Evolutionary conservation across 306 rosid genomes (phyloP).

Genomic region (Malus fusca): DNA sequence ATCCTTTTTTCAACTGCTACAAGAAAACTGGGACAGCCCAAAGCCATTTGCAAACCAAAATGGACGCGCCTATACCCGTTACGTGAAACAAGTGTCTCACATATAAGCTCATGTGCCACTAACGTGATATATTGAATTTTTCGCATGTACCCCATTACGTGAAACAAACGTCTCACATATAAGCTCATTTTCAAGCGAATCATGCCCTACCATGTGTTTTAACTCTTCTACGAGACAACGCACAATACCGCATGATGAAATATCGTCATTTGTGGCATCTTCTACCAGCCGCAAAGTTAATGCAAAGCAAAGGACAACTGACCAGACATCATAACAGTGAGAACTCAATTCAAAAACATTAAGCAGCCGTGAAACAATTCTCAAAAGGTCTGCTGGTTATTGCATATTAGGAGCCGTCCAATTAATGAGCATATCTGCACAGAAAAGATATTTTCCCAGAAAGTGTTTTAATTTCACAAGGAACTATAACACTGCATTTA

Average conservation of each 20-base stretch:
- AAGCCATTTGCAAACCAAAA: neutral
- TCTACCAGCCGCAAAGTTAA: neutral
- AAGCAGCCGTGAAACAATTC: neutral
- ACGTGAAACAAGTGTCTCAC: too few relatives aligned
- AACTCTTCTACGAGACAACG: neutral
- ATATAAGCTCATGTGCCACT: too few relatives aligned
- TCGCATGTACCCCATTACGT: too few relatives aligned
- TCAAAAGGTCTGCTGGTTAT: too few relatives aligned
- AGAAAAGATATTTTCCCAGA: neutral
- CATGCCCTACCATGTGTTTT: too few relatives aligned
- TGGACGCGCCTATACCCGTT: neutral
- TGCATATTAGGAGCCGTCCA: constrained; percentile 48
- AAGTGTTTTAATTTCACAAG: constrained; percentile 12
- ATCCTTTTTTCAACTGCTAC: neutral
- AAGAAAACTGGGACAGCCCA: neutral
- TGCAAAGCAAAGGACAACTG: neutral
- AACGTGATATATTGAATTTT: too few relatives aligned
- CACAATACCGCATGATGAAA: too few relatives aligned
- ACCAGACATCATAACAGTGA: neutral
- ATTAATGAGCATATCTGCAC: constrained; percentile 39
- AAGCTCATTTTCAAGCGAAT: neutral
- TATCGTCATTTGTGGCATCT: neutral
- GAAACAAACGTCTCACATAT: too few relatives aligned
- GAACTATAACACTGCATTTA: neutral
- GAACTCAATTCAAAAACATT: neutral